Conservation (phyloP, 441 rosid genomes). For the Capsella rubella region DNA sequence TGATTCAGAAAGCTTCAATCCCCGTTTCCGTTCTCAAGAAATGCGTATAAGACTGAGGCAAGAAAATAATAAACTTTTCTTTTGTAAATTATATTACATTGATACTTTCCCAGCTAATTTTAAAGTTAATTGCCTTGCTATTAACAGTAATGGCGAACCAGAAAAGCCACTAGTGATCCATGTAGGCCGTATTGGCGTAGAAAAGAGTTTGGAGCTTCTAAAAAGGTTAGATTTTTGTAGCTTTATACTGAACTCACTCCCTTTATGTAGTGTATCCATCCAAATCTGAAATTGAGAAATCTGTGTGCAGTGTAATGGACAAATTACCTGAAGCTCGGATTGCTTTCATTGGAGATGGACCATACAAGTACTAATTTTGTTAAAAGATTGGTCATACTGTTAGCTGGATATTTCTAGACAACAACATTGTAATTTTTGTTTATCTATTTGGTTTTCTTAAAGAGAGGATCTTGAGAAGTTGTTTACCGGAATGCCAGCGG, state of each 20-base stretch:
- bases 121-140: constrained; percentile 30
- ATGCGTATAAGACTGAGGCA: constrained; percentile 89
- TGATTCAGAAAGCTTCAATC: constrained; percentile 91
- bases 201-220: constrained; percentile 92
- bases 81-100: neutral
- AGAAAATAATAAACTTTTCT: constrained; percentile 5
- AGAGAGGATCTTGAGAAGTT: constrained; percentile 90
- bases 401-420: neutral
- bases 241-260: neutral
- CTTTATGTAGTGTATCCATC: constrained; percentile 8
- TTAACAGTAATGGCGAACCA: constrained; percentile 85
- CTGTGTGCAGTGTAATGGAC: constrained; percentile 82
- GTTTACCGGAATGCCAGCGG: constrained; percentile 88
- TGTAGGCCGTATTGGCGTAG: constrained; percentile 96
- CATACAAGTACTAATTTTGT: constrained; percentile 68
- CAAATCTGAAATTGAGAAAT: constrained; percentile 25
- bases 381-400: constrained; percentile 2
- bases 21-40: constrained; percentile 73
- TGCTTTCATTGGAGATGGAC: constrained; percentile 97
- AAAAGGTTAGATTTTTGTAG: constrained; percentile 34
- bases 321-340: constrained; percentile 88
- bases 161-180: constrained; percentile 89
- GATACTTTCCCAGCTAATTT: constrained; percentile 14
- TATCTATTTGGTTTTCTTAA: constrained; percentile 24
- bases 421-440: constrained; percentile 6